A percentile compares a stretch with the other conserved stretches of the same genome.
These are phyloP conservation scores for Fusarium proliferatum DNA, from an alignment of 2,329 filamentous ascomycete species.

Conservation along the genomic window DNA sequence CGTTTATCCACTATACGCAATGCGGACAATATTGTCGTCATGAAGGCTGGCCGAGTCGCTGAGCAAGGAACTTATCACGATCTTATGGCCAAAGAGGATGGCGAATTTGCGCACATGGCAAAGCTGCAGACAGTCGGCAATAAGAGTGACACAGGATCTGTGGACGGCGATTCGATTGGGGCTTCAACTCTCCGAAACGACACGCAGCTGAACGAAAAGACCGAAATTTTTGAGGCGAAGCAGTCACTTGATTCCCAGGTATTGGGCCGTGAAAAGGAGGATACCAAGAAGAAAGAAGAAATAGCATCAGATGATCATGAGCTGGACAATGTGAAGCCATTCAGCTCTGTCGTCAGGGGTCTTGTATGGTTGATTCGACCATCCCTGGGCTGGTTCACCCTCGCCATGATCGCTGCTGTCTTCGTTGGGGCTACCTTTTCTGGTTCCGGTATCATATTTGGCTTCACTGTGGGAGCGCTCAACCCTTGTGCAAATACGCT, in stretches of 20 bases:
- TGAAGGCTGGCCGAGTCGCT: slow-evolving; percentile 67
- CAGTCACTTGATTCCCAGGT: slow-evolving; percentile 1
- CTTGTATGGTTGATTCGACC: slow-evolving; percentile 54
- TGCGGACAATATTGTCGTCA: slow-evolving; percentile 75
- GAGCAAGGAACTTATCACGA: slow-evolving; percentile 73
- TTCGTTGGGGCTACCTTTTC: slow-evolving; percentile 66
- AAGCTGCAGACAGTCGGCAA: slow-evolving; percentile 53
- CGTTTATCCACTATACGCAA: slow-evolving; percentile 69
- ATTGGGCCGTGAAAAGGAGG: neutral
- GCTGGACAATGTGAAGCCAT: slow-evolving; percentile 53
- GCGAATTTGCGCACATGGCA: slow-evolving; percentile 65
- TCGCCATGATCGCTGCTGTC: slow-evolving; percentile 55
- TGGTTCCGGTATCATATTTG: slow-evolving; percentile 64
- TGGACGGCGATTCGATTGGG: slow-evolving; percentile 39
- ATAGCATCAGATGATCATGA: slow-evolving; percentile 47
- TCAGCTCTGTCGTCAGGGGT: slow-evolving; percentile 51
- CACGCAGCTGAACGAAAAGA: slow-evolving; percentile 16
- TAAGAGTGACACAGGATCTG: slow-evolving; percentile 43
- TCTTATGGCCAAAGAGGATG: slow-evolving; percentile 61
- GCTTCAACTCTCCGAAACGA: slow-evolving; percentile 28
- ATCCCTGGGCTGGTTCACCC: slow-evolving; percentile 51
- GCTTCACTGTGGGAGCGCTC: slow-evolving; percentile 53
- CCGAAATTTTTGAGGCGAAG: slow-evolving; percentile 16
- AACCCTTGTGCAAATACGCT: slow-evolving; percentile 59
- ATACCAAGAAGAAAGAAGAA: slow-evolving; percentile 35